These are phyloP conservation scores for Hypocrella siamensis DNA, from an alignment of 2,329 filamentous ascomycete genomes.

Conservation along the genomic window DNA sequence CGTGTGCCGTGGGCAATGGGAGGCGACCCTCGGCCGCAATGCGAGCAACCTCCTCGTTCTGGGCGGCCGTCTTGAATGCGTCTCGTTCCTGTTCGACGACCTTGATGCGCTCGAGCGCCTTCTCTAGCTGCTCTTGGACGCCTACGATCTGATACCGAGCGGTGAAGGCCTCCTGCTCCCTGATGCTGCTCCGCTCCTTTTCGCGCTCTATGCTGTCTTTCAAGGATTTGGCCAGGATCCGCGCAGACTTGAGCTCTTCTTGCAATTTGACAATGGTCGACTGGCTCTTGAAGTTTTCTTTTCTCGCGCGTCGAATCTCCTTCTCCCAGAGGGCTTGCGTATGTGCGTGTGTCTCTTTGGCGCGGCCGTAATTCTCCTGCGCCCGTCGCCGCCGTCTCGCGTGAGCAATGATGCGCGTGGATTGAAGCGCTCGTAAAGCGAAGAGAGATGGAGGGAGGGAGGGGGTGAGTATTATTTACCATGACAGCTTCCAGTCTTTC, in stretches of 20 bases:
- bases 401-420: too few species aligned
- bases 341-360: conserved; percentile 53
- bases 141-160: conserved; percentile 50
- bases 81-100: conserved; percentile 60
- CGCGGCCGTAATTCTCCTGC: conserved; percentile 54
- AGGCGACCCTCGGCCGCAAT: conserved; percentile 58
- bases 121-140: conserved; percentile 50
- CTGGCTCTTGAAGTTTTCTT: conserved; percentile 63
- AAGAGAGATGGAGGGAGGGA: too few species aligned
- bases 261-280: conserved; percentile 55
- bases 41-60: conserved; percentile 57
- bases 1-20: conserved; percentile 40
- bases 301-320: conserved; percentile 52
- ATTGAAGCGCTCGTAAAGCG: too few species aligned
- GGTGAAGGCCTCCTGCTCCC: conserved; percentile 55
- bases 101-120: conserved; percentile 45
- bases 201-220: conserved; percentile 48
- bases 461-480: too few species aligned
- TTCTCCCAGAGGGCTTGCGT: conserved; percentile 58
- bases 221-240: conserved; percentile 34
- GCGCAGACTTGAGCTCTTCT: conserved; percentile 52
- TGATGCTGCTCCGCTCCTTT: conserved; percentile 41
- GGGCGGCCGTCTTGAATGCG: conserved; percentile 53
- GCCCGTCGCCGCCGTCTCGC: too few species aligned
- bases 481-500: conserved; percentile 54